A percentile compares a stretch with the other conserved stretches of the same genome.
phyloP scores from a whole-genome alignment of 2,329 filamentous ascomycete species.

The Eutypa lata region DNA sequence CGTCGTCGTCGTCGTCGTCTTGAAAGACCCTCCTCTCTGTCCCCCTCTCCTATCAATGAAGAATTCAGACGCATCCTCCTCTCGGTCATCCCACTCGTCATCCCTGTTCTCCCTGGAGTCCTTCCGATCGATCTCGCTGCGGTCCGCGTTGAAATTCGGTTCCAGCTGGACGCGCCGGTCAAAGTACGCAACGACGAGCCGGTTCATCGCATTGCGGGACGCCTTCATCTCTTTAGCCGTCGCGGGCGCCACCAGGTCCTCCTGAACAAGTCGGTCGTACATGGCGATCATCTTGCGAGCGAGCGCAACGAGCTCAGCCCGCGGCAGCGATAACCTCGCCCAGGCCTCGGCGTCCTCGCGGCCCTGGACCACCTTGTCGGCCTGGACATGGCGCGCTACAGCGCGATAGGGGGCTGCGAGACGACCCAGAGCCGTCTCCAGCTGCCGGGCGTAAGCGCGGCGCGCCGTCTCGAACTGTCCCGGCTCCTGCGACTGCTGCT shows the following conservation, averaged over 20 bases:
- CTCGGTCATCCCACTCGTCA: constrained; percentile 6
- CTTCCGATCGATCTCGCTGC: not conserved
- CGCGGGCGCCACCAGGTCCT: constrained; percentile 11
- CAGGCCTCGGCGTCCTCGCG: not conserved
- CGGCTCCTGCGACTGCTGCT: constrained; percentile 23
- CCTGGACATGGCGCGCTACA: constrained; percentile 1
- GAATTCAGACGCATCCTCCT: not conserved
- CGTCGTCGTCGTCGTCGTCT: no score
- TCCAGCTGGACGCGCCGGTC: constrained; percentile 13
- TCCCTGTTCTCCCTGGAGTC: constrained; percentile 1
- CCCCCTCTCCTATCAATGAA: not conserved
- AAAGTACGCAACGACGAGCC: constrained; percentile 21
- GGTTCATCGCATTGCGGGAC: constrained; percentile 19
- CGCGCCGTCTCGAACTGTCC: constrained; percentile 34
- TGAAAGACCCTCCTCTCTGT: not conserved
- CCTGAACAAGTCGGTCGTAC: constrained; percentile 21
- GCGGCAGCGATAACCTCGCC: not conserved
- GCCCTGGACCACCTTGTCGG: constrained; percentile 17
- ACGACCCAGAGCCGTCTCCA: constrained; percentile 46
- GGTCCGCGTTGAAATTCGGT: constrained; percentile 5
- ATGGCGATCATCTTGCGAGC: constrained; percentile 28
- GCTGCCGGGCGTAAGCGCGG: constrained; percentile 46
- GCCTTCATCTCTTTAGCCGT: constrained; percentile 11
- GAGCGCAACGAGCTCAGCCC: constrained; percentile 20
- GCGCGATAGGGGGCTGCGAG: constrained; percentile 48